Evolutionary conservation across 352 stramenopile genomes (phyloP).

Genomic region (Globisporangium spinosum): DNA sequence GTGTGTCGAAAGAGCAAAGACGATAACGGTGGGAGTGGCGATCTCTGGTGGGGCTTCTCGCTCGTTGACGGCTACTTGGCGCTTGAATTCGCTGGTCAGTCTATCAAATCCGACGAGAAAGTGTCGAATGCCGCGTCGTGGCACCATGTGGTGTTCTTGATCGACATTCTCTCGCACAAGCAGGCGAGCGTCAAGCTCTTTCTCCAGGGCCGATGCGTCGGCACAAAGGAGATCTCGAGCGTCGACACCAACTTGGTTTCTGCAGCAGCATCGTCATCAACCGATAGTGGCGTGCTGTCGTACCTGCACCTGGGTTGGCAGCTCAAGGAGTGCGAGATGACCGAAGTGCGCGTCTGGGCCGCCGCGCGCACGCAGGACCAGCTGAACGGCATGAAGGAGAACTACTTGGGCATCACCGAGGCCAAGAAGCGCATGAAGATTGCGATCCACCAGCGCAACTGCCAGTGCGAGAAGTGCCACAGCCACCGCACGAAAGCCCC

Average conservation of each 20-base stretch:
- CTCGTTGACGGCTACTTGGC: constrained; percentile 43
- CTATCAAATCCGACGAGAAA: constrained; percentile 38
- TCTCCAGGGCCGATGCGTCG: constrained; percentile 53
- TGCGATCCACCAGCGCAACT: constrained; percentile 80
- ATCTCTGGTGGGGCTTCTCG: constrained; percentile 43
- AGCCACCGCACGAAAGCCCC: constrained; percentile 45
- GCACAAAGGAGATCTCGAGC: constrained; percentile 35
- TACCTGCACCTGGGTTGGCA: constrained; percentile 43
- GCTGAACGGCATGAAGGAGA: constrained; percentile 82
- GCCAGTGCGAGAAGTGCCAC: constrained; percentile 74
- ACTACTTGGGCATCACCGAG: constrained; percentile 82
- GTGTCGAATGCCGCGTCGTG: constrained; percentile 40
- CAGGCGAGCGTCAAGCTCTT: constrained; percentile 55
- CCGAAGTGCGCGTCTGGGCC: constrained; percentile 78
- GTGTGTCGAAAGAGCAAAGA: constrained; percentile 16
- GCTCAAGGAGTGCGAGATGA: constrained; percentile 62
- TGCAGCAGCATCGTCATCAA: not conserved
- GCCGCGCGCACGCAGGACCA: constrained; percentile 66
- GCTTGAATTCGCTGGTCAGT: constrained; percentile 42
- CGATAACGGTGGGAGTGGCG: not conserved
- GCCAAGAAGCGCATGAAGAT: constrained; percentile 84
- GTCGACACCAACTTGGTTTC: constrained; percentile 26
- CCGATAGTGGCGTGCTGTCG: constrained; percentile 20
- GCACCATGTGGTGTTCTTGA: constrained; percentile 69
- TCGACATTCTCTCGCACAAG: constrained; percentile 53